Base-by-base conservation (phyloP, 2,329 filamentous ascomycete genomes). In the Colletotrichum incanum region DNA sequence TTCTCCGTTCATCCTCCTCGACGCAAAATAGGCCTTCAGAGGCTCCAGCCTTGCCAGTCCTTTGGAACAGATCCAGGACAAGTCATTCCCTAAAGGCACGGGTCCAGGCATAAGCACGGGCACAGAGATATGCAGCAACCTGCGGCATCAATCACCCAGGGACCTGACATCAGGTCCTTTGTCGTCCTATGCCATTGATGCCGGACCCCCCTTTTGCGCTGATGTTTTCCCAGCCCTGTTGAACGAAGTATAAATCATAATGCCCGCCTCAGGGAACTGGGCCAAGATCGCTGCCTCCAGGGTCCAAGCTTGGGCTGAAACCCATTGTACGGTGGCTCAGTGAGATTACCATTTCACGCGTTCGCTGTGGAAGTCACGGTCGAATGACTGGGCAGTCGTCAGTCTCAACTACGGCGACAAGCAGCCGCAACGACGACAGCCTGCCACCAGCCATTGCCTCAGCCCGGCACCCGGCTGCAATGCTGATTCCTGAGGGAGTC, bases 301-400 rank as follows among this genome's bases (percentile, higher is more conserved):
- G 61, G 67, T 62, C 61, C 50, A 71, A 71, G 71, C 71, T 67
- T 67, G 71, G 49, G 49, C 67, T 73, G 71, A 71, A 73, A 73
- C 71, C 56, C 49, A 56, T 43, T 70, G 54, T 60, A 31, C 34
- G 41, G 67, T 66, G 71, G 61, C 60, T 56, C 56, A 62, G 62
- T 67, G 56, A 58, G 37, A 50, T 55, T 37, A 31, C 62, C 61
- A 62, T 56, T 52, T 61, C 54, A 54, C 43, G 23, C n/a, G 31
- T 39, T 31, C 55, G 65, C 52, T 52, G 64, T 37, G 20, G 28
- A 18, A 43, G 34, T 64, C 18, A 34, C 37, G 5, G 14, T 28
- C 23, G 9, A 23, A 37, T 49, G 37, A 23, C 26, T 52, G 34
- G 34, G 26, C 62, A 28, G 41, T 47, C 28, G 8, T 50, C 28